Conservation (phyloP, 2,329 filamentous ascomycete genomes). For the Nothophoma quercina region DNA sequence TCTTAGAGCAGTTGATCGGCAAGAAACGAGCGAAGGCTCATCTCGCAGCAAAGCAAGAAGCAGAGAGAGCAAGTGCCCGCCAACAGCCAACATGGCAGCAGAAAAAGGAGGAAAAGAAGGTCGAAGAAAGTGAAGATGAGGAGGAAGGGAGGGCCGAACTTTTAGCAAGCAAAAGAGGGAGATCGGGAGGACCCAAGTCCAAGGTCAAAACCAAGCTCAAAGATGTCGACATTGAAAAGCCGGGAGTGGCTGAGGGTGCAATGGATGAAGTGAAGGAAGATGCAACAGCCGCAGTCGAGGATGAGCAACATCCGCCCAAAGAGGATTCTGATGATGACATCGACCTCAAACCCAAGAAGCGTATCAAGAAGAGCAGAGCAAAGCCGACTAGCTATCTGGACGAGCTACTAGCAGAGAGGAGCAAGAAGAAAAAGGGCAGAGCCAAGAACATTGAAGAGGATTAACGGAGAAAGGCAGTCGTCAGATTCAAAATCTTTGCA, state of each 20-base stretch:
- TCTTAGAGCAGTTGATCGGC: constrained; percentile 53
- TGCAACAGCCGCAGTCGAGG: background rate
- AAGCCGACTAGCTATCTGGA: constrained; percentile 63
- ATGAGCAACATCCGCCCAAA: constrained; percentile 5
- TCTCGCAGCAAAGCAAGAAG: constrained; percentile 34
- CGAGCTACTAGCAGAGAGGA: constrained; percentile 58
- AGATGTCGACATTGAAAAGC: constrained; percentile 4
- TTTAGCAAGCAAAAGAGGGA: constrained; percentile 45
- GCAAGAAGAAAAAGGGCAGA: constrained; percentile 59
- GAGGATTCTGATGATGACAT: constrained; percentile 15
- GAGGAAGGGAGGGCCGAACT: constrained; percentile 47
- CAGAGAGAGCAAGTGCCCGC: constrained; percentile 29
- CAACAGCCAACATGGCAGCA: constrained; percentile 26
- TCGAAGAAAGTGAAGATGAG: constrained; percentile 50
- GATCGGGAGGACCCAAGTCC: constrained; percentile 28
- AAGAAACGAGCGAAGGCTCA: constrained; percentile 52
- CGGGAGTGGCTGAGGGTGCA: constrained; percentile 21
- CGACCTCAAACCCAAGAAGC: constrained; percentile 18
- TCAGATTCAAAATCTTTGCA: background rate
- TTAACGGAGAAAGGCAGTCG: background rate
- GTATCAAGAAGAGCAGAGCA: constrained; percentile 27
- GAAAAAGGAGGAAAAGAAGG: constrained; percentile 25
- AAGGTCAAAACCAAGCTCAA: constrained; percentile 20
- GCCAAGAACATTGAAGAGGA: constrained; percentile 8
- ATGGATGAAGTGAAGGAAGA: background rate